Evolutionary conservation across 1,139 yeast species (phyloP).

Genomic region (Pneumocystis canis): DNA sequence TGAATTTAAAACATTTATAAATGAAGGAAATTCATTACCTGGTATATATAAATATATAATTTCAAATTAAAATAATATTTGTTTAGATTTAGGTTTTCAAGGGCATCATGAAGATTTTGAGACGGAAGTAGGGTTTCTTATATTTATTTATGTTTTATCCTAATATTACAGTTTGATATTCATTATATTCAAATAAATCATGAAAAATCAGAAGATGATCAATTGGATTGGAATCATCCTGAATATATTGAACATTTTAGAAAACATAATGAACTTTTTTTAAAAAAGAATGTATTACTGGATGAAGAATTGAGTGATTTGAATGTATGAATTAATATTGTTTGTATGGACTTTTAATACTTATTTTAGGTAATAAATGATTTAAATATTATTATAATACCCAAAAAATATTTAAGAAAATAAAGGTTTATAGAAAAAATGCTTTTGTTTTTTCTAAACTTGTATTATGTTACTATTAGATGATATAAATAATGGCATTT

Average conservation of each 20-base stretch:
- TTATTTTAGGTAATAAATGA: neutral
- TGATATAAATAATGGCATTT: neutral
- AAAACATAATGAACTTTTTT: constrained; percentile 11
- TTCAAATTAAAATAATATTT: constrained; percentile 23
- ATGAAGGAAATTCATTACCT: constrained; percentile 60
- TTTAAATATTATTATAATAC: neutral
- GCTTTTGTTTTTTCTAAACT: neutral
- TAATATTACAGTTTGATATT: constrained; percentile 19
- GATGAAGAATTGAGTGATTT: neutral
- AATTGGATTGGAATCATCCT: constrained; percentile 16
- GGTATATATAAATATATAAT: constrained; percentile 28
- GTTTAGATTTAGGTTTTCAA: constrained; percentile 42
- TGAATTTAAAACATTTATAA: constrained; percentile 57
- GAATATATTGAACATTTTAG: constrained; percentile 16
- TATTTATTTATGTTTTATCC: neutral
- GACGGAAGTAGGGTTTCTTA: constrained; percentile 28
- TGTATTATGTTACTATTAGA: neutral
- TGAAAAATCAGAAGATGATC: constrained; percentile 30
- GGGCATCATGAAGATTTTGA: constrained; percentile 96
- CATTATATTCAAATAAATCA: constrained; percentile 92
- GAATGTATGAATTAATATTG: neutral
- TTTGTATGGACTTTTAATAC: neutral
- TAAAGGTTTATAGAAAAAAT: neutral
- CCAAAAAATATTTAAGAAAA: neutral
- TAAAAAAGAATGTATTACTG: constrained; percentile 5